Evolutionary conservation across 2,329 filamentous ascomycete genomes (phyloP).

Genomic region (Cladosporium austrohemisphaericum): DNA sequence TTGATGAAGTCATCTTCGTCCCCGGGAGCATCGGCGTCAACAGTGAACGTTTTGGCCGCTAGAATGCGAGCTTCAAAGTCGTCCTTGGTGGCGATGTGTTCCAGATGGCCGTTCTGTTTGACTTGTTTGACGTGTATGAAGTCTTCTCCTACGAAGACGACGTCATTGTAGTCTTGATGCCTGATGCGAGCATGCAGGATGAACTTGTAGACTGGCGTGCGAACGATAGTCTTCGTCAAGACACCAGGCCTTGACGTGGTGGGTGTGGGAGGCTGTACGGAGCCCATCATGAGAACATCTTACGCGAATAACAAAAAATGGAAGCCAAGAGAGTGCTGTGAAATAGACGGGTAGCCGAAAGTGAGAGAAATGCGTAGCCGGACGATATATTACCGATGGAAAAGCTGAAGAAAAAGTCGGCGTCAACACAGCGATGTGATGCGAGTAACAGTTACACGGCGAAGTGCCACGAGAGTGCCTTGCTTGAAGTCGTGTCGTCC

Average conservation of each 20-base stretch:
- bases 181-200: conserved; percentile 78
- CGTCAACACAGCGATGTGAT: neutral
- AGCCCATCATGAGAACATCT: conserved; percentile 12
- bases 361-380: too few relatives aligned
- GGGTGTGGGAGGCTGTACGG: conserved; percentile 1
- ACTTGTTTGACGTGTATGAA: conserved; percentile 74
- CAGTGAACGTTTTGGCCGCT: conserved; percentile 70
- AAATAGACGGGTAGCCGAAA: too few relatives aligned
- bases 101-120: conserved; percentile 61
- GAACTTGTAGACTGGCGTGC: conserved; percentile 70
- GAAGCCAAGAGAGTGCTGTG: neutral
- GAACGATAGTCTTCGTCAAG: conserved; percentile 72
- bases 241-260: conserved; percentile 50
- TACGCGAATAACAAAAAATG: neutral
- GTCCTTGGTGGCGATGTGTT: conserved; percentile 70
- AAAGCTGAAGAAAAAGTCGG: too few relatives aligned
- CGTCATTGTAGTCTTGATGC: conserved; percentile 67
- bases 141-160: conserved; percentile 80
- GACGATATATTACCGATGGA: too few relatives aligned
- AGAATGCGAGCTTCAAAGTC: conserved; percentile 78
- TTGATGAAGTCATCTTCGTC: conserved; percentile 24
- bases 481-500: neutral
- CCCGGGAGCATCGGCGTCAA: conserved; percentile 36
- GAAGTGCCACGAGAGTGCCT: neutral
- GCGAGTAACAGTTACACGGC: neutral